These are phyloP conservation scores for Elsinoe batatas DNA, from an alignment of 2,329 filamentous ascomycete genomes.

Conservation along the genomic window DNA sequence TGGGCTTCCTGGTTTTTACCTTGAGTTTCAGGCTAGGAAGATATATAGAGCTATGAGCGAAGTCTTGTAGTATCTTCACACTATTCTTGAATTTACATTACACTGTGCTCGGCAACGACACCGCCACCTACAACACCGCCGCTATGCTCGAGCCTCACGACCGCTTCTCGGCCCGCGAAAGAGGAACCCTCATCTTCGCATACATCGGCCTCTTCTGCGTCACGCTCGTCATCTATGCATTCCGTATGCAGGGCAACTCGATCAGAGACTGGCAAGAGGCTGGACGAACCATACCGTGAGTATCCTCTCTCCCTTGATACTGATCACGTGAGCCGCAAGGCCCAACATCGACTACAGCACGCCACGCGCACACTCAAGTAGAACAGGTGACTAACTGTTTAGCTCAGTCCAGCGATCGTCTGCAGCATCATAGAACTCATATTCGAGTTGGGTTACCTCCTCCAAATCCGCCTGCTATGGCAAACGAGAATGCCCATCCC, in stretches of 20 bases:
- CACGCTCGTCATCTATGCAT: neutral
- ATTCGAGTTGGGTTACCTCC: neutral
- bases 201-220: neutral
- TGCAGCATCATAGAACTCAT: neutral
- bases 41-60: too few species aligned
- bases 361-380: too few species aligned
- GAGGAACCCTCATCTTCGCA: neutral
- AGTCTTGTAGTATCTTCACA: too few species aligned
- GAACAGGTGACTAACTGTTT: neutral
- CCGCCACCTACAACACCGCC: neutral
- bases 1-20: too few species aligned
- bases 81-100: too few species aligned
- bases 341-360: too few species aligned
- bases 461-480: neutral
- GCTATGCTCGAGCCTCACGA: neutral
- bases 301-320: too few species aligned
- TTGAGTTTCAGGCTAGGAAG: too few species aligned
- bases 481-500: neutral
- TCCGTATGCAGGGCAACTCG: neutral
- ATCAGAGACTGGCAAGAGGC: neutral
- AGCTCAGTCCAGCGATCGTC: neutral
- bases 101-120: too few species aligned
- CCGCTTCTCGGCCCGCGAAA: neutral
- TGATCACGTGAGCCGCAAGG: too few species aligned
- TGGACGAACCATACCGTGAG: neutral